Conservation (phyloP, 495 filamentous ascomycete species). For the Penicillium goetzii region DNA sequence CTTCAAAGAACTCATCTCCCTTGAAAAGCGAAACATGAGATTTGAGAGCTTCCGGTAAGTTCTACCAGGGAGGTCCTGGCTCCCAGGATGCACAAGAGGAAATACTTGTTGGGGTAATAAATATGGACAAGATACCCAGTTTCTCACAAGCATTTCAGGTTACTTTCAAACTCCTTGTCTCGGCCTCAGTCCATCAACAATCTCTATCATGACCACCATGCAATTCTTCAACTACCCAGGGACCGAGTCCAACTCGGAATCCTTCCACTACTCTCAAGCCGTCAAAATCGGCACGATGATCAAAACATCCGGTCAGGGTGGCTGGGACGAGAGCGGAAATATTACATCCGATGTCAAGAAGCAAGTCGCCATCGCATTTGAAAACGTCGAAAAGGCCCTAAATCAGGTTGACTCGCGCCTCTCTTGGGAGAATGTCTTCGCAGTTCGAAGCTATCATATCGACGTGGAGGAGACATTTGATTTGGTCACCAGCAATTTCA, state of each 20-base stretch:
- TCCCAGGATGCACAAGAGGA: not conserved
- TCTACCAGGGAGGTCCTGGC: too few species aligned
- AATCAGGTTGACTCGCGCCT: slow-evolving; percentile 18
- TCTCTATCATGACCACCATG: not conserved
- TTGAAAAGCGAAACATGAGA: too few species aligned
- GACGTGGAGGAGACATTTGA: slow-evolving; percentile 23
- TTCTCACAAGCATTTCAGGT: too few species aligned
- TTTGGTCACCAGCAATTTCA: slow-evolving; percentile 23
- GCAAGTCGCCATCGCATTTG: slow-evolving; percentile 21
- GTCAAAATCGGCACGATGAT: slow-evolving; percentile 16
- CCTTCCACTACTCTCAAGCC: slow-evolving; percentile 25
- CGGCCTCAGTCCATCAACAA: not conserved
- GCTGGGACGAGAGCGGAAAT: slow-evolving; percentile 19
- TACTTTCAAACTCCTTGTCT: not conserved
- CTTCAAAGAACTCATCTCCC: not conserved
- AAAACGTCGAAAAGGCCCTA: slow-evolving; percentile 18
- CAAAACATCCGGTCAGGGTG: slow-evolving; percentile 25
- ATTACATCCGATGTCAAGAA: slow-evolving; percentile 13
- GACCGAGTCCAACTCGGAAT: slow-evolving; percentile 22
- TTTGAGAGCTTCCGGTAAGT: too few species aligned
- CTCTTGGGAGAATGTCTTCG: slow-evolving; percentile 23
- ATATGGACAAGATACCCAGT: not conserved
- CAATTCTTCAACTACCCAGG: slow-evolving; percentile 23
- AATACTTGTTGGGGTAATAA: not conserved
- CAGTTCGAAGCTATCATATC: slow-evolving; percentile 23